Evolutionary conservation across 1,284 basidiomycete genomes (phyloP).

Genomic region (Cystobasidium slooffiae): DNA sequence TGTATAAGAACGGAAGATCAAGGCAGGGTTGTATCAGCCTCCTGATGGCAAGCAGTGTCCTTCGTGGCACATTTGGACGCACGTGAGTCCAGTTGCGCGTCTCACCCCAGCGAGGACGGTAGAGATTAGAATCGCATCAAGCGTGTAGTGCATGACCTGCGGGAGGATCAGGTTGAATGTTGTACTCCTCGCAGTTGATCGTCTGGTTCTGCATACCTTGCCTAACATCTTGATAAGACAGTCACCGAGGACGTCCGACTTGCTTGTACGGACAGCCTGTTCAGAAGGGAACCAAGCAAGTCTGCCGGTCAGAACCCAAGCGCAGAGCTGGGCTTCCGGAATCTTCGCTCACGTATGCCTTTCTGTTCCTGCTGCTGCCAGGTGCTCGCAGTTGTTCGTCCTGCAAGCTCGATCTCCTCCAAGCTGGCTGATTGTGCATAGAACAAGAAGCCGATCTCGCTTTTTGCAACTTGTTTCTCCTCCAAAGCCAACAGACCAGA

Average conservation of each 20-base stretch:
- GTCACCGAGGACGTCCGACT: not conserved
- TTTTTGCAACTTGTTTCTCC: not conserved
- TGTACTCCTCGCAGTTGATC: constrained; percentile 31
- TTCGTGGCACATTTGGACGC: constrained; percentile 55
- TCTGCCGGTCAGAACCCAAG: not conserved
- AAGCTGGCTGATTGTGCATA: not conserved
- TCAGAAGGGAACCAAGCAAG: not conserved
- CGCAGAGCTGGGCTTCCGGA: not conserved
- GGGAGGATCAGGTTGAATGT: not conserved
- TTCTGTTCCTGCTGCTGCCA: not conserved
- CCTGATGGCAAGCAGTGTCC: not conserved
- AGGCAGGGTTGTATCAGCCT: not conserved
- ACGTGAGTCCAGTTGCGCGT: constrained; percentile 80
- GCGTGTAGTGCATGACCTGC: constrained; percentile 67
- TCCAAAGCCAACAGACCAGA: not conserved
- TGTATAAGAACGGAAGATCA: constrained; percentile 50
- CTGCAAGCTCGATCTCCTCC: constrained; percentile 14
- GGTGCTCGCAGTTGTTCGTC: not conserved
- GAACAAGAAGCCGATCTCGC: not conserved
- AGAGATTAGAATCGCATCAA: constrained; percentile 75
- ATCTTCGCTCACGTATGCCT: not conserved
- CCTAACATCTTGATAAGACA: constrained; percentile 3
- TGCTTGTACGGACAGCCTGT: not conserved
- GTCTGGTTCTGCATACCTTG: constrained; percentile 46
- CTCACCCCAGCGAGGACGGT: constrained; percentile 79